Evolutionary conservation across 208 protist species (phyloP).

Genomic region (Leishmania major): DNA sequence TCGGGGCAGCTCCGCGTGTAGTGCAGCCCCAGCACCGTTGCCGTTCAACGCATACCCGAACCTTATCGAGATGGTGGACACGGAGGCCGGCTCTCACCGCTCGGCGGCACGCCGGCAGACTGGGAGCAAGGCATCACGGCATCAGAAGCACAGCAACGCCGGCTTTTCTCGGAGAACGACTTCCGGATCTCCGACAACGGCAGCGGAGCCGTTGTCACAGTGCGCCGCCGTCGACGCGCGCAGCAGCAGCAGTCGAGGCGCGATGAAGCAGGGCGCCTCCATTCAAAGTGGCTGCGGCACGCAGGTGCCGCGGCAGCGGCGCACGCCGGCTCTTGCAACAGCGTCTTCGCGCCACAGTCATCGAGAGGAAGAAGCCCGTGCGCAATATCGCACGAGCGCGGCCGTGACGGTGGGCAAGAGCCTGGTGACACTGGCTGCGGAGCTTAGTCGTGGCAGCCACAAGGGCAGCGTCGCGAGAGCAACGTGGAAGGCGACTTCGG

Average conservation of each 20-base stretch:
- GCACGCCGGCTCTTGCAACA: neutral
- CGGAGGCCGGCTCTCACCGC: neutral
- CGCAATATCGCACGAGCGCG: slow-evolving; percentile 1
- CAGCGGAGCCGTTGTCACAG: neutral
- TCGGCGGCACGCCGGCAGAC: neutral
- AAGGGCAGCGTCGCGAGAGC: too few species aligned
- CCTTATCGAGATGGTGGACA: neutral
- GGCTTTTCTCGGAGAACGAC: neutral
- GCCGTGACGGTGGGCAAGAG: neutral
- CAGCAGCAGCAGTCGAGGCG: neutral
- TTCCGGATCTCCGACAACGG: too few species aligned
- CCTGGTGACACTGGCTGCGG: neutral
- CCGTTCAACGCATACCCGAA: neutral
- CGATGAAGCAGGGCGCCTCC: neutral
- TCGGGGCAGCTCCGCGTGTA: slow-evolving; percentile 8
- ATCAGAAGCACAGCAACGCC: neutral
- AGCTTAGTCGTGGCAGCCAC: neutral
- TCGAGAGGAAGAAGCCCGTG: neutral
- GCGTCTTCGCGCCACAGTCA: neutral
- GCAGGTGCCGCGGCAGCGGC: neutral
- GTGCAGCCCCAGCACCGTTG: neutral
- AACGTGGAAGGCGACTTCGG: neutral
- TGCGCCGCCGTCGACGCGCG: neutral
- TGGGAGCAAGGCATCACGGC: neutral
- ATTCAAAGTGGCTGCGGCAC: neutral